These are phyloP conservation scores for Santalum album DNA, from an alignment of 164 flowering plant species.

Conservation along the genomic window DNA sequence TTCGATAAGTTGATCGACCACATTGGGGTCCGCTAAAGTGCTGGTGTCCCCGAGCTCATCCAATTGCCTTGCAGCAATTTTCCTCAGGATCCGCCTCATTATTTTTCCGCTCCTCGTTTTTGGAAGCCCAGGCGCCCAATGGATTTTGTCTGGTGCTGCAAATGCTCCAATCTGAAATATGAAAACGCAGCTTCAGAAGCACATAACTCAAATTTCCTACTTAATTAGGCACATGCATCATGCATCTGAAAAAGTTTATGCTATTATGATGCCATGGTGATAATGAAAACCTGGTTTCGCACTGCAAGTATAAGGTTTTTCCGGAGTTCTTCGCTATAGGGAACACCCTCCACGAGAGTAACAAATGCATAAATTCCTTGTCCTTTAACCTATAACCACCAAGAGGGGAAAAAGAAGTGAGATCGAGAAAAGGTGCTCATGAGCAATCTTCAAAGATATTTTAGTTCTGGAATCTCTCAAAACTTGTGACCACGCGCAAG, in stretches of 20 bases:
- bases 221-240: neutral
- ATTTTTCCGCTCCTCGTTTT: conserved; percentile 98
- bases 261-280: neutral
- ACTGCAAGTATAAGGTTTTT: conserved; percentile 70
- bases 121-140: conserved; percentile 99
- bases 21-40: conserved; percentile 91
- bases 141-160: conserved; percentile 94
- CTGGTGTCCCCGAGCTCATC: conserved; percentile 96
- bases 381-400: conserved; percentile 73
- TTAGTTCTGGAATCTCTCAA: no score
- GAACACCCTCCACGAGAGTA: conserved; percentile 81
- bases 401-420: neutral
- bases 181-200: neutral
- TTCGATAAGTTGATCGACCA: conserved; percentile 76
- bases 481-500: no score
- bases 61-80: conserved; percentile 82
- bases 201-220: neutral
- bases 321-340: conserved; percentile 86
- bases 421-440: neutral
- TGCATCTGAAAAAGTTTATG: neutral
- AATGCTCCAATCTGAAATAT: conserved; percentile 87
- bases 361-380: conserved; percentile 98
- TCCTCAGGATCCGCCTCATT: conserved; percentile 90
- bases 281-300: conserved; percentile 64
- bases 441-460: no score